Percentiles rank a stretch among this genome's conserved stretches.
Conservation (phyloP, 73 alveolate genomes). For the Loxodes magnus region DNA sequence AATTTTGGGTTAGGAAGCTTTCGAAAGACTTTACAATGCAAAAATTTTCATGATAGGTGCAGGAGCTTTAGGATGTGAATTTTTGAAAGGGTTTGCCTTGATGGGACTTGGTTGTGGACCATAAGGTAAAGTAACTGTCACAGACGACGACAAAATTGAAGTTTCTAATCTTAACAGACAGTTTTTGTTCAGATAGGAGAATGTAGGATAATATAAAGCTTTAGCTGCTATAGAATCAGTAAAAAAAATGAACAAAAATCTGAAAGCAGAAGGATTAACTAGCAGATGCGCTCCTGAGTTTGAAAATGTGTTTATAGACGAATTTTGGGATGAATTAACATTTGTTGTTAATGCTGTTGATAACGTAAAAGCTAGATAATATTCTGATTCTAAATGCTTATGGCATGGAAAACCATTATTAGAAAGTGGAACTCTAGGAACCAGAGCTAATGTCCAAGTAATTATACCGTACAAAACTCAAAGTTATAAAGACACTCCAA, state of each 20-base stretch:
- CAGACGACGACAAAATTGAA: conserved; percentile 98
- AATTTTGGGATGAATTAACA: conserved; percentile 91
- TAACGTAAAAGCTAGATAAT: conserved; percentile 93
- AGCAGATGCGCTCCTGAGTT: conserved; percentile 88
- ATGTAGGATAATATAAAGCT: conserved; percentile 85
- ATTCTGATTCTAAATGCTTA: conserved; percentile 93
- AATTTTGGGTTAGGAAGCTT: conserved; percentile 82
- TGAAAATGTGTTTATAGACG: conserved; percentile 89
- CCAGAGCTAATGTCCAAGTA: conserved; percentile 55
- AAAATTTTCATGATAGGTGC: conserved; percentile 96
- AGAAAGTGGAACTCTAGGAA: conserved; percentile 95
- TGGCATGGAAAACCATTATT: conserved; percentile 92
- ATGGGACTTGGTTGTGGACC: conserved; percentile 86
- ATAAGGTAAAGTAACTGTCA: conserved; percentile 74
- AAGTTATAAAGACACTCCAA: conserved; percentile 87
- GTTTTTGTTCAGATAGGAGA: conserved; percentile 78
- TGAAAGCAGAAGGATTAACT: conserved; percentile 55
- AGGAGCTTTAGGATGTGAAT: conserved; percentile 97
- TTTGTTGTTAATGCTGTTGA: conserved; percentile 96
- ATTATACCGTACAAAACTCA: conserved; percentile 72
- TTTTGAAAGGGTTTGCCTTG: conserved; percentile 80
- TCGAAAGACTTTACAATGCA: conserved; percentile 42
- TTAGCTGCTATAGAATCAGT: conserved; percentile 78
- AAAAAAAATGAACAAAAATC: conserved; percentile 62
- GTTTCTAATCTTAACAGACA: conserved; percentile 85